A percentile compares a stretch with the other conserved stretches of the same genome.
Evolutionary conservation across 2,329 filamentous ascomycete genomes (phyloP).

Genomic region (Pyrenochaeta sp.): DNA sequence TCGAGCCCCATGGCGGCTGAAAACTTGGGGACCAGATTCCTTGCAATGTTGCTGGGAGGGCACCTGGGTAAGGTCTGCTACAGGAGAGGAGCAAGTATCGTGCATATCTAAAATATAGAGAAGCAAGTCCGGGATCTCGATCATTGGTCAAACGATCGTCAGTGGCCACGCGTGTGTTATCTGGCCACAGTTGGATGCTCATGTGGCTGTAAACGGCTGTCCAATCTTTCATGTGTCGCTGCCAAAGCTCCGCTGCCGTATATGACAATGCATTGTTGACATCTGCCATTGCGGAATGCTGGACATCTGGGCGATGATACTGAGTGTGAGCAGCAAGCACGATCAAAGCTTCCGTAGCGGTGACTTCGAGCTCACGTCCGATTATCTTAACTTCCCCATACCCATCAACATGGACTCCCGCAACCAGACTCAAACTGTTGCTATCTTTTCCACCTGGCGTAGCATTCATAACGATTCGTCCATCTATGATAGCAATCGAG

Average conservation of each 20-base stretch:
- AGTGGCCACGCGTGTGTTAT: conserved; percentile 2
- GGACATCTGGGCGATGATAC: conserved; percentile 45
- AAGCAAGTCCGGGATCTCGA: conserved; percentile 26
- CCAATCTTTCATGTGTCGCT: conserved; percentile 47
- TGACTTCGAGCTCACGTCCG: conserved; percentile 40
- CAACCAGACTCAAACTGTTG: conserved; percentile 15
- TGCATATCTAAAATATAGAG: conserved; percentile 51
- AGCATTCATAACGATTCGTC: conserved; percentile 12
- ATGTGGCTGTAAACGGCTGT: conserved; percentile 13
- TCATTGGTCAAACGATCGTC: not conserved
- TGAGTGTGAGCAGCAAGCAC: conserved; percentile 53
- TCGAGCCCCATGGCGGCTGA: conserved; percentile 57
- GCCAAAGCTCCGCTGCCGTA: conserved; percentile 30
- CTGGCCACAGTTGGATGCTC: conserved; percentile 9
- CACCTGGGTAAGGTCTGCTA: conserved; percentile 29
- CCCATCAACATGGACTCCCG: conserved; percentile 3
- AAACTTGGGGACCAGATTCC: conserved; percentile 56
- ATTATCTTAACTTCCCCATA: conserved; percentile 6
- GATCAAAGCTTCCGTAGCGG: conserved; percentile 47
- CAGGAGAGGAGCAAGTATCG: conserved; percentile 52
- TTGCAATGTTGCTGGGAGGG: conserved; percentile 56
- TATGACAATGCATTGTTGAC: conserved; percentile 24
- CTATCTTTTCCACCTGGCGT: conserved; percentile 18
- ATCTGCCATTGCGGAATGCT: conserved; percentile 32
- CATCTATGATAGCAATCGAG: conserved; percentile 40